Evolutionary conservation across 208 protist genomes (phyloP).

Genomic region (Acanthamoeba lenticulata): DNA sequence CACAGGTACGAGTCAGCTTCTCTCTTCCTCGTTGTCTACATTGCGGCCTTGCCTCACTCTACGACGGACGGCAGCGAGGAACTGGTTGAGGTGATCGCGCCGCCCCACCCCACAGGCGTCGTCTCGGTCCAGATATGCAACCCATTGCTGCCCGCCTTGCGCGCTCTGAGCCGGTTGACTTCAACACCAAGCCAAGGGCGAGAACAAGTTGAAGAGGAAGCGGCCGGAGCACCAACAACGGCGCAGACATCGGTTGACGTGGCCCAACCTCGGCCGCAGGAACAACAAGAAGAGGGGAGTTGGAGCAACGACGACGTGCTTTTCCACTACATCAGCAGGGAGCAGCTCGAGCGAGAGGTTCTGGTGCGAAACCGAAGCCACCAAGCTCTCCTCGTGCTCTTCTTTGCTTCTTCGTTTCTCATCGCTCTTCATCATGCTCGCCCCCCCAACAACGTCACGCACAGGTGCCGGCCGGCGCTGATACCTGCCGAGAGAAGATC

Average conservation of each 20-base stretch:
- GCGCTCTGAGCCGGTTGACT: no score
- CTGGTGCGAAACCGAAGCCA: no score
- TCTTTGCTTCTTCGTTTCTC: not conserved
- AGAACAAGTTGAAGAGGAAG: not conserved
- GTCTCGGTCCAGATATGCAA: constrained; percentile 43
- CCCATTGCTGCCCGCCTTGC: not conserved
- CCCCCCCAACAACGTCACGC: no score
- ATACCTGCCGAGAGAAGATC: not conserved
- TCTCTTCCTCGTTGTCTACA: not conserved
- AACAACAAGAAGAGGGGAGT: not conserved
- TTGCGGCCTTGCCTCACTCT: no score
- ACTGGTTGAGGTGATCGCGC: not conserved
- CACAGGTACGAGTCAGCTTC: not conserved
- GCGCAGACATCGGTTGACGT: not conserved
- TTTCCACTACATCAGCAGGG: constrained; percentile 43
- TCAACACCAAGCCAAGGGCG: not conserved
- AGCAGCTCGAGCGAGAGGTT: not conserved
- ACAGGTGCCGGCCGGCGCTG: not conserved
- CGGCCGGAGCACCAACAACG: not conserved
- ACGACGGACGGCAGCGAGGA: not conserved
- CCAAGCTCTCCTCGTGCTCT: no score
- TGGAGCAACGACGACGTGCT: constrained; percentile 20
- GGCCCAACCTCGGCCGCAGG: no score
- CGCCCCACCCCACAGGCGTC: not conserved
- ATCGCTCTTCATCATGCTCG: not conserved